A percentile compares a stretch with the other conserved stretches of the same genome.
These are phyloP conservation scores for Spongospora subterranea DNA, from an alignment of 208 protist species.

Conservation along the genomic window DNA sequence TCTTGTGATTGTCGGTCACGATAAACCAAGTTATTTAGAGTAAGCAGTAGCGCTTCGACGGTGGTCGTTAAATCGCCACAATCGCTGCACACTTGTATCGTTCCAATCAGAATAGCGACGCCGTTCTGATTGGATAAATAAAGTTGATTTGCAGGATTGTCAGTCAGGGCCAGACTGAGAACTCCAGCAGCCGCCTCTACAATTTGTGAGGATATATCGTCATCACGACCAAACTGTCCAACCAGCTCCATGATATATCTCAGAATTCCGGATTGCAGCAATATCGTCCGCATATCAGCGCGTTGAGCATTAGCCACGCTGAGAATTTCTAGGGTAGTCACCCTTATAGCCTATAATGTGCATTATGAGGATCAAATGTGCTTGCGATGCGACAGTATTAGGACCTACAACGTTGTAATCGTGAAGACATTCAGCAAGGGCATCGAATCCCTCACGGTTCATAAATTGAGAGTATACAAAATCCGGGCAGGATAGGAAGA, in stretches of 20 bases:
- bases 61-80: neutral
- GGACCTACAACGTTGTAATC: conserved; percentile 36
- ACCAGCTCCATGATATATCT: conserved; percentile 43
- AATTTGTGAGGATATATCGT: neutral
- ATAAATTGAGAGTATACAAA: neutral
- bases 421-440: conserved; percentile 46
- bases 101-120: neutral
- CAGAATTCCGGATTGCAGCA: conserved; percentile 1
- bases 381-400: neutral
- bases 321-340: conserved; percentile 41
- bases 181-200: conserved; percentile 39
- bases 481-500: conserved; percentile 31
- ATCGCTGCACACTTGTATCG: neutral
- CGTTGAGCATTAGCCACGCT: neutral
- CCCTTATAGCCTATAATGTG: conserved; percentile 5
- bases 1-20: conserved; percentile 14
- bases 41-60: conserved; percentile 20
- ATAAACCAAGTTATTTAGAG: conserved; percentile 42
- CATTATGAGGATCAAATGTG: neutral
- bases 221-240: conserved; percentile 11
- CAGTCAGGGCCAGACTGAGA: conserved; percentile 38
- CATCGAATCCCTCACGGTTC: conserved; percentile 45
- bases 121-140: conserved; percentile 16
- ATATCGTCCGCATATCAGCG: neutral
- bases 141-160: neutral